phyloP scores from a whole-genome alignment of 2,329 filamentous ascomycete species.

The Alternaria gaisen region DNA sequence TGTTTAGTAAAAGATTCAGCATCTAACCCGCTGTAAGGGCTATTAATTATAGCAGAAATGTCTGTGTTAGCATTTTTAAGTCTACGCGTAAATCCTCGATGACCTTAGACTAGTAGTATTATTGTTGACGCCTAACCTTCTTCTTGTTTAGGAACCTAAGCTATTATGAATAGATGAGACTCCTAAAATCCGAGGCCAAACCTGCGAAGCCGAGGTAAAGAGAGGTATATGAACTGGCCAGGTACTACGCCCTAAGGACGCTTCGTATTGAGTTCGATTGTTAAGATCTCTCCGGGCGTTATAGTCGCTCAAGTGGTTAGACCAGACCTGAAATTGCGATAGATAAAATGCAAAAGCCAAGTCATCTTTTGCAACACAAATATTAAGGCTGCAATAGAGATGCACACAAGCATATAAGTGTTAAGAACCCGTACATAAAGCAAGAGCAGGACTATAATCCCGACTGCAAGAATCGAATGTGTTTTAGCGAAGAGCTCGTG shows the following conservation, averaged over 20 bases:
- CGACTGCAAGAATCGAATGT: background rate
- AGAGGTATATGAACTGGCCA: constrained; percentile 11
- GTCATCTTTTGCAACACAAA: background rate
- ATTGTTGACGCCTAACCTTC: constrained; percentile 1
- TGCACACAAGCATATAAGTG: background rate
- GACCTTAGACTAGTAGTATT: background rate
- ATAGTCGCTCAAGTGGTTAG: background rate
- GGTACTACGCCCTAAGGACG: background rate
- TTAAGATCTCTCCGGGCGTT: background rate
- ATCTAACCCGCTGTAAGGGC: constrained; percentile 7
- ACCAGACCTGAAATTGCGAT: background rate
- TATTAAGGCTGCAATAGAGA: background rate
- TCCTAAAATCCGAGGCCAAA: constrained; percentile 12
- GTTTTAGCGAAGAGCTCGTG: background rate
- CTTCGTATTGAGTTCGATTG: background rate
- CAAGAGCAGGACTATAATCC: background rate
- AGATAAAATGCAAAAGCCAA: background rate
- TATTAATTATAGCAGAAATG: background rate
- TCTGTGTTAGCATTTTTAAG: background rate
- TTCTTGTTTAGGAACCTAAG: constrained; percentile 4
- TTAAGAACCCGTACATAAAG: background rate
- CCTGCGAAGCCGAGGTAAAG: constrained; percentile 3
- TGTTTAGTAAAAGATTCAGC: constrained; percentile 2
- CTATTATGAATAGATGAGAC: constrained; percentile 18
- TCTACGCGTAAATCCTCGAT: background rate